Evolutionary conservation across 805 yeast genomes (phyloP).

Genomic region (Zygoascus ofunaensis): DNA sequence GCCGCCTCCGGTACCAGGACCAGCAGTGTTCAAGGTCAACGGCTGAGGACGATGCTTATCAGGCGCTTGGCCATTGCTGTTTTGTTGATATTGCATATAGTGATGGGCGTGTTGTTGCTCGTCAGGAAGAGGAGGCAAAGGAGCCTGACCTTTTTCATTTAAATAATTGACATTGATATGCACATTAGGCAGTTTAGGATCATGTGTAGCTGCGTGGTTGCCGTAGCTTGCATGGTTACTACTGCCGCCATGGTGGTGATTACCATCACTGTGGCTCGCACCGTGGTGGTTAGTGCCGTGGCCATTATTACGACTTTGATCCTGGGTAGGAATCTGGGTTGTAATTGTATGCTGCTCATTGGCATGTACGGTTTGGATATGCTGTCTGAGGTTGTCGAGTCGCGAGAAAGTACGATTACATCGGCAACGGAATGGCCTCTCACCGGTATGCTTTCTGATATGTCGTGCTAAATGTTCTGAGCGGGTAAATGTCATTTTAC

Average conservation of each 20-base stretch:
- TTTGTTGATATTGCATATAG: slow-evolving; percentile 8
- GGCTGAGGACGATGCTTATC: slow-evolving; percentile 15
- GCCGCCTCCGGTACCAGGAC: neutral
- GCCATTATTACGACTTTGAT: neutral
- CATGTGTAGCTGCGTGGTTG: slow-evolving; percentile 4
- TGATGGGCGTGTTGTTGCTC: slow-evolving; percentile 9
- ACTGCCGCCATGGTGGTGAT: slow-evolving; percentile 10
- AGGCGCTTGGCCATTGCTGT: neutral
- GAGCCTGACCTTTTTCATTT: slow-evolving; percentile 2
- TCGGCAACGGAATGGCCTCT: slow-evolving; percentile 82
- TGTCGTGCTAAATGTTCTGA: slow-evolving; percentile 91
- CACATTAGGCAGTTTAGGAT: neutral
- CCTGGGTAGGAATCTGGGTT: slow-evolving; percentile 17
- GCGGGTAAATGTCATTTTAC: slow-evolving; percentile 81
- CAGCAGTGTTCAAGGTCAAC: slow-evolving; percentile 5
- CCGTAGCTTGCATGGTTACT: slow-evolving; percentile 10
- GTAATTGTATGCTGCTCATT: slow-evolving; percentile 32
- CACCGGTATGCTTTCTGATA: slow-evolving; percentile 89
- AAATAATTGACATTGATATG: neutral
- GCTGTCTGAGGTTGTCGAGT: slow-evolving; percentile 83
- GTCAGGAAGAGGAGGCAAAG: slow-evolving; percentile 11
- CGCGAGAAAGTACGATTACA: slow-evolving; percentile 71
- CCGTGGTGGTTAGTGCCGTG: slow-evolving; percentile 7
- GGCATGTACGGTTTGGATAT: slow-evolving; percentile 76
- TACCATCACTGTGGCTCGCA: neutral